A percentile compares a stretch with the other conserved stretches of the same genome.
Evolutionary conservation across 371 early-diverging fungal species (phyloP).

Genomic region (Actinomucor elegans): DNA sequence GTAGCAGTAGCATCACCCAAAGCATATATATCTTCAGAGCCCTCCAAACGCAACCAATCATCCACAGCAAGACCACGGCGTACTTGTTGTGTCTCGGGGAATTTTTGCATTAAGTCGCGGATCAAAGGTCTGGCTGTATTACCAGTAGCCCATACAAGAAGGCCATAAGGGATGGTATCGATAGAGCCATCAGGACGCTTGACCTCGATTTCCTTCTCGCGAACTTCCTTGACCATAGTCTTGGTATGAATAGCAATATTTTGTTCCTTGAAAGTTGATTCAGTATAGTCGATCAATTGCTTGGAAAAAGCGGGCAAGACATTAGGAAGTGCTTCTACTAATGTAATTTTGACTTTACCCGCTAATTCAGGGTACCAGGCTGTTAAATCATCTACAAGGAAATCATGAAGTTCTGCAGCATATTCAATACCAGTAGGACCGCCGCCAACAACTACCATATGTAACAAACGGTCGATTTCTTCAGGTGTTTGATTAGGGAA

Average conservation of each 20-base stretch:
- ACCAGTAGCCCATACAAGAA: constrained; percentile 94
- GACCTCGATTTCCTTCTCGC: constrained; percentile 69
- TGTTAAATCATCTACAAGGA: constrained; percentile 80
- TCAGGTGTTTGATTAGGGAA: constrained; percentile 78
- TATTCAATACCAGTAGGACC: constrained; percentile 97
- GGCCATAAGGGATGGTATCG: constrained; percentile 80
- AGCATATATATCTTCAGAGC: constrained; percentile 75
- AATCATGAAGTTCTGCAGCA: constrained; percentile 94
- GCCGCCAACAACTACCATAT: constrained; percentile 96
- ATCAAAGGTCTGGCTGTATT: constrained; percentile 87
- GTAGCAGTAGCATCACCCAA: constrained; percentile 90
- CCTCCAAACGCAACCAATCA: constrained; percentile 78
- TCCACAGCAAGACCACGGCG: constrained; percentile 86
- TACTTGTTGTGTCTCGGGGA: constrained; percentile 71
- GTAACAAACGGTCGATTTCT: constrained; percentile 82
- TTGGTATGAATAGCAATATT: constrained; percentile 84
- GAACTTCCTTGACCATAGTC: constrained; percentile 89
- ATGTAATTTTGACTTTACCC: constrained; percentile 84
- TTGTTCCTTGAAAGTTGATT: constrained; percentile 82
- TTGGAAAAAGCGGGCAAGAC: constrained; percentile 90
- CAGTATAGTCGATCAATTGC: constrained; percentile 89
- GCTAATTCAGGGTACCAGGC: constrained; percentile 72
- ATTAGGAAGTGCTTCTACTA: constrained; percentile 86
- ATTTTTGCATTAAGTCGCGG: constrained; percentile 68
- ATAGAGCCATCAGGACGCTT: constrained; percentile 67